These are phyloP conservation scores for Collariella sp. DNA, from an alignment of 495 filamentous ascomycete species.

Conservation along the genomic window DNA sequence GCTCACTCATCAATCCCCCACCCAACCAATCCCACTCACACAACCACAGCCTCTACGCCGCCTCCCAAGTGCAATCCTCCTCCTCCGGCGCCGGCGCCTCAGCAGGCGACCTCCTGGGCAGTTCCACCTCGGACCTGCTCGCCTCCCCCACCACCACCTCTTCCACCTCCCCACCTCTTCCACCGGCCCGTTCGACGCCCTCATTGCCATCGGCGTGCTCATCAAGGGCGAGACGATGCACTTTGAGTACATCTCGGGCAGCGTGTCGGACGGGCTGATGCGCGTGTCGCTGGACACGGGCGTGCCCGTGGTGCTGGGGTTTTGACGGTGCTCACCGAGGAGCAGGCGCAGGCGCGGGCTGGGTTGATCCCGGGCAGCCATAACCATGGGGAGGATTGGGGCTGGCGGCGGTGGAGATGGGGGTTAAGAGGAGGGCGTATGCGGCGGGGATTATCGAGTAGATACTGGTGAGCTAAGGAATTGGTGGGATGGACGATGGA, in stretches of 20 bases:
- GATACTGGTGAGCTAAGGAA: background rate
- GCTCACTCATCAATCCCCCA: background rate
- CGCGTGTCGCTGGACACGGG: slow-evolving; percentile 81
- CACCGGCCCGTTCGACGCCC: slow-evolving; percentile 71
- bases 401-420: slow-evolving; percentile 64
- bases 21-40: no score
- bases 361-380: slow-evolving; percentile 59
- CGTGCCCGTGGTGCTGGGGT: slow-evolving; percentile 83
- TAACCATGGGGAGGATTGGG: slow-evolving; percentile 88
- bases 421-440: slow-evolving; percentile 60
- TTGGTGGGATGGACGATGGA: no score
- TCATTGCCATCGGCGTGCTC: slow-evolving; percentile 90
- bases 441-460: slow-evolving; percentile 52
- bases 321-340: slow-evolving; percentile 78
- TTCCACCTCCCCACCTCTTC: slow-evolving; percentile 3
- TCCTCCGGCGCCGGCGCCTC: slow-evolving; percentile 50
- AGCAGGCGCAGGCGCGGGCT: slow-evolving; percentile 80
- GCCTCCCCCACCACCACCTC: slow-evolving; percentile 23
- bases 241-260: slow-evolving; percentile 95
- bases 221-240: slow-evolving; percentile 99
- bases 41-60: slow-evolving; percentile 62
- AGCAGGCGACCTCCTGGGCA: slow-evolving; percentile 72
- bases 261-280: slow-evolving; percentile 86
- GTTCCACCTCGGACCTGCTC: slow-evolving; percentile 54
- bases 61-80: slow-evolving; percentile 78